A percentile compares a stretch with the other conserved stretches of the same genome.
Conservation (phyloP, 805 yeast genomes). For the Diddensiella transvaalensis region DNA sequence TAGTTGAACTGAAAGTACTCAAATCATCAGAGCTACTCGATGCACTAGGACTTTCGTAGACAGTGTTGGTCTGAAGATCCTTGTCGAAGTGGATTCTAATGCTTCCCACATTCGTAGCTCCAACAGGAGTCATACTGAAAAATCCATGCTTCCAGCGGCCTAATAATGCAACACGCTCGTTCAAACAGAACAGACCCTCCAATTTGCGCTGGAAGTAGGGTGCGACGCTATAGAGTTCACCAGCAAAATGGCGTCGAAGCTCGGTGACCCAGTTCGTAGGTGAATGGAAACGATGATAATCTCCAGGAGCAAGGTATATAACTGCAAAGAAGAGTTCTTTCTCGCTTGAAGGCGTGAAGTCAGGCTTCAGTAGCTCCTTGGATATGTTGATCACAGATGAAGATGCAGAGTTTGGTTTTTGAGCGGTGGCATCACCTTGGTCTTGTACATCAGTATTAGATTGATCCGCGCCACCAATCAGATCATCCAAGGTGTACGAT, state of each 20-base stretch:
- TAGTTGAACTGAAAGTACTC: not conserved
- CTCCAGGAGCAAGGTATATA: conserved; percentile 96
- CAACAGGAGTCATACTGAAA: conserved; percentile 98
- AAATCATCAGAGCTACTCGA: conserved; percentile 17
- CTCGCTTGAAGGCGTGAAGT: conserved; percentile 34
- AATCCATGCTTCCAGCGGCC: conserved; percentile 98
- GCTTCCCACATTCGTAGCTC: conserved; percentile 98
- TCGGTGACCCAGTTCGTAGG: conserved; percentile 96
- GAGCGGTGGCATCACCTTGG: conserved; percentile 20
- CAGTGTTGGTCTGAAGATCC: conserved; percentile 79
- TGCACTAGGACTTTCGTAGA: conserved; percentile 36
- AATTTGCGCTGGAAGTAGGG: conserved; percentile 91
- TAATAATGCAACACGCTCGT: conserved; percentile 90
- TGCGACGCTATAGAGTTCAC: conserved; percentile 92
- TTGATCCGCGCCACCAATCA: conserved; percentile 53
- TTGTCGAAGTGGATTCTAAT: conserved; percentile 88
- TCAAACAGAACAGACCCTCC: conserved; percentile 80
- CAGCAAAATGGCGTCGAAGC: conserved; percentile 89
- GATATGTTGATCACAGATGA: conserved; percentile 37
- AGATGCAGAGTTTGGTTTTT: conserved; percentile 32
- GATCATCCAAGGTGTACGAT: conserved; percentile 62
- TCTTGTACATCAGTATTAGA: conserved; percentile 43
- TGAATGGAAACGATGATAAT: conserved; percentile 94
- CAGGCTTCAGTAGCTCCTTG: conserved; percentile 24
- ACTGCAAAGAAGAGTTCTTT: conserved; percentile 81